Percentiles rank a stretch among this genome's conserved stretches.
These are phyloP conservation scores for Cyclotella sp. DNA, from an alignment of 108 stramenopile species.

Conservation along the genomic window DNA sequence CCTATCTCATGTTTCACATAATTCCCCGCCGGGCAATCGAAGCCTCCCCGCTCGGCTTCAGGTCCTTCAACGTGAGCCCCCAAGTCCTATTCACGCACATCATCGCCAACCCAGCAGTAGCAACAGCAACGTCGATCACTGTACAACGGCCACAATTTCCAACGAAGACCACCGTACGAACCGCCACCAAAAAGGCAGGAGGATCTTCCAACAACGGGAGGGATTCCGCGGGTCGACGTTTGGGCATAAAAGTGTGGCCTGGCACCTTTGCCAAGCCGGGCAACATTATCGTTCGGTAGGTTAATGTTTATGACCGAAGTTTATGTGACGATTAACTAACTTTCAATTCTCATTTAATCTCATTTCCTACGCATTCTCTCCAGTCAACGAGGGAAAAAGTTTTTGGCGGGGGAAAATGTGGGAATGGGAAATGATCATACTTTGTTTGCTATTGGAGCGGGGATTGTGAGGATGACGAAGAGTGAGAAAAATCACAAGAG, in stretches of 20 bases:
- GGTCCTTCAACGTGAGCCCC: too few relatives aligned
- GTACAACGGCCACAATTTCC: background rate
- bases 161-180: constrained; percentile 25
- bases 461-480: constrained; percentile 82
- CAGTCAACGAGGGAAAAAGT: constrained; percentile 95
- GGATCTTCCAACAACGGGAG: constrained; percentile 96
- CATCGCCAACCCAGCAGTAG: too few relatives aligned
- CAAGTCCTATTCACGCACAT: too few relatives aligned
- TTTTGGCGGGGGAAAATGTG: constrained; percentile 88
- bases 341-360: background rate
- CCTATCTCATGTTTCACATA: too few relatives aligned
- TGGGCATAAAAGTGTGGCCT: constrained; percentile 94
- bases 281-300: constrained; percentile 82
- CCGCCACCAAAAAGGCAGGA: constrained; percentile 96
- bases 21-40: too few relatives aligned
- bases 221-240: constrained; percentile 92
- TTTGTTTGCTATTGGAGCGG: constrained; percentile 83
- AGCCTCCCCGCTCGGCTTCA: too few relatives aligned
- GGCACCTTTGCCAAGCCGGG: constrained; percentile 82
- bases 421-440: constrained; percentile 97
- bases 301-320: background rate
- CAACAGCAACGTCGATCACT: too few relatives aligned
- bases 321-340: background rate
- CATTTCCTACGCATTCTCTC: background rate
- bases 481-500: constrained; percentile 68